Percentiles rank a stretch among this genome's conserved stretches.
Conservation (phyloP, 768 basidiomycete genomes). For the Xerocomellus chrysenteron region DNA sequence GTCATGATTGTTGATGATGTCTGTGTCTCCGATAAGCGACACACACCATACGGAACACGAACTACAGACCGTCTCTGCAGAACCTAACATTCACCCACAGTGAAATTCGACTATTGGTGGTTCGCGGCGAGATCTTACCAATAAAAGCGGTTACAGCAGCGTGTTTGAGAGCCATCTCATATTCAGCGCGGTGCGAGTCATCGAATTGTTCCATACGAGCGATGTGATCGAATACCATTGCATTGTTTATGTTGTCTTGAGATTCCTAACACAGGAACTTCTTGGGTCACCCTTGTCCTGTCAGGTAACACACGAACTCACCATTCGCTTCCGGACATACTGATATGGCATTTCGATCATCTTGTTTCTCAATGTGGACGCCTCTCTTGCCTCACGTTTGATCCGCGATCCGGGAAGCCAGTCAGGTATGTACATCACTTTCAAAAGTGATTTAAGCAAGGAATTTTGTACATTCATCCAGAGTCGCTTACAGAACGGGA, state of each 20-base stretch:
- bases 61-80: slow-evolving; percentile 10
- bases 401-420: slow-evolving; percentile 40
- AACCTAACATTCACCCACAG: background rate
- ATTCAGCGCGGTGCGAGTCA: background rate
- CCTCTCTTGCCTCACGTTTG: slow-evolving; percentile 30
- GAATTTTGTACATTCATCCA: too few relatives aligned
- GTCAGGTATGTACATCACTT: slow-evolving; percentile 5
- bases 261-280: background rate
- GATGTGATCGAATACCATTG: background rate
- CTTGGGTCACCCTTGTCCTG: too few relatives aligned
- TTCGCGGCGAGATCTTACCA: background rate
- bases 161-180: slow-evolving; percentile 1
- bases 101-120: background rate
- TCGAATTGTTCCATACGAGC: slow-evolving; percentile 15
- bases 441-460: background rate
- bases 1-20: background rate
- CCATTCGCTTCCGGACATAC: background rate
- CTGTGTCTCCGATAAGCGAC: background rate
- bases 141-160: background rate
- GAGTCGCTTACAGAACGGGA: background rate
- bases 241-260: background rate
- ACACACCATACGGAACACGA: too few relatives aligned
- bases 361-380: background rate
- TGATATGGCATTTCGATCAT: background rate
- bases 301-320: background rate